These are phyloP conservation scores for Cryphonectria japonica DNA, from an alignment of 2,329 filamentous ascomycete species.

Conservation along the genomic window DNA sequence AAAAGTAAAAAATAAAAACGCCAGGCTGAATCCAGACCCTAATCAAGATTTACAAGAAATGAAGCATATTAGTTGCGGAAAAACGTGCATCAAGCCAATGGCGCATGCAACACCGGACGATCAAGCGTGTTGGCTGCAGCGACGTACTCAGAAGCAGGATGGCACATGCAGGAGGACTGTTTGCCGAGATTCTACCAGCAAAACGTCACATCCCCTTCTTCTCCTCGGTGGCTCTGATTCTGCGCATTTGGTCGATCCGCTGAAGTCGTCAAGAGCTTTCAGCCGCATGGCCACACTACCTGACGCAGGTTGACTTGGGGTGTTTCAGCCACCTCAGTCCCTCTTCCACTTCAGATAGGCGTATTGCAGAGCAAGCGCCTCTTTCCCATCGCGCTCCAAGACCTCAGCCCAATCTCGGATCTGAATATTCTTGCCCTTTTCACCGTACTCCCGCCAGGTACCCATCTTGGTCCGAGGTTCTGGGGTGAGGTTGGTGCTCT, in stretches of 20 bases:
- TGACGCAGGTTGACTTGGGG: neutral
- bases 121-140: neutral
- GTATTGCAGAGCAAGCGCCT: constrained; percentile 64
- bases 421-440: constrained; percentile 79
- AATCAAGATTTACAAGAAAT: constrained; percentile 27
- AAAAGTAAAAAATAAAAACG: constrained; percentile 27
- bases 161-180: neutral
- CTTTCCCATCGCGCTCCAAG: constrained; percentile 76
- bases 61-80: constrained; percentile 26
- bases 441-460: constrained; percentile 77
- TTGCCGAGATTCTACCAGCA: neutral
- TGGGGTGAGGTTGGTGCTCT: constrained; percentile 53
- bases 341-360: constrained; percentile 58
- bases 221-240: neutral
- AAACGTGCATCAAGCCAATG: constrained; percentile 5
- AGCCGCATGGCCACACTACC: neutral
- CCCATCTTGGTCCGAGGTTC: constrained; percentile 68
- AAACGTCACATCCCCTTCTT: neutral
- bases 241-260: neutral
- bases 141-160: neutral
- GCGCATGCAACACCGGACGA: neutral
- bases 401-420: constrained; percentile 80
- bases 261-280: neutral
- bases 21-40: constrained; percentile 30
- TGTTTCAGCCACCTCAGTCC: constrained; percentile 44